phyloP scores from a whole-genome alignment of 1,284 basidiomycete species.

The Tylopilus orsonianus region DNA sequence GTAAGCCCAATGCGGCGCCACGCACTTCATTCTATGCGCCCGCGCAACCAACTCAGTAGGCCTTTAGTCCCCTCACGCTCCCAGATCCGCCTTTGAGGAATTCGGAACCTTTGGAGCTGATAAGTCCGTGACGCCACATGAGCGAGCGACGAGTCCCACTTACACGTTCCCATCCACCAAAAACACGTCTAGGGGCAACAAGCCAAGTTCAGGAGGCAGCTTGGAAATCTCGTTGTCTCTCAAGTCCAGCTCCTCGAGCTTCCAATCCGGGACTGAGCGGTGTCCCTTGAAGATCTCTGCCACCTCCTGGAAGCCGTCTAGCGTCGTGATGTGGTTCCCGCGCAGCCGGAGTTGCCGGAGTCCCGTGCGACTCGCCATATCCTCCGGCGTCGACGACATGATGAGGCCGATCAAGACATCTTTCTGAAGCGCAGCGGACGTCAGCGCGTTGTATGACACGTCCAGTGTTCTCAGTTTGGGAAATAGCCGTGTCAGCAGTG shows the following conservation, averaged over 20 bases:
- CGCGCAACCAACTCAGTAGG: conserved; percentile 69
- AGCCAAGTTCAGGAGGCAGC: conserved; percentile 64
- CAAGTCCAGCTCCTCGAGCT: conserved; percentile 75
- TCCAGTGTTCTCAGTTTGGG: conserved; percentile 66
- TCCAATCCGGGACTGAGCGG: conserved; percentile 62
- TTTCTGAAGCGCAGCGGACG: conserved; percentile 48
- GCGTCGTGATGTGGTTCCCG: conserved; percentile 60
- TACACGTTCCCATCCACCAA: conserved; percentile 82
- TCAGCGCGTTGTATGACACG: conserved; percentile 70
- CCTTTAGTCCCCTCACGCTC: conserved; percentile 83
- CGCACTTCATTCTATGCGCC: conserved; percentile 56
- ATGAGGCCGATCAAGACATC: conserved; percentile 50
- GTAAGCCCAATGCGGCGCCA: not conserved
- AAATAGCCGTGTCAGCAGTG: conserved; percentile 61
- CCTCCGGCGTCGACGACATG: conserved; percentile 36
- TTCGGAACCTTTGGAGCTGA: conserved; percentile 57
- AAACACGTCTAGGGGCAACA: conserved; percentile 74
- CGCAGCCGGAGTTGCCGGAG: conserved; percentile 62
- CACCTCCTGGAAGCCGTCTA: conserved; percentile 61
- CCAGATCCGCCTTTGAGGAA: conserved; percentile 77
- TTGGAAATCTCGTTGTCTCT: conserved; percentile 74
- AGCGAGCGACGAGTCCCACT: conserved; percentile 35
- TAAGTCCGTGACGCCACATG: conserved; percentile 1
- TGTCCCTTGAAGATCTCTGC: conserved; percentile 64
- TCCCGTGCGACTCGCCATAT: conserved; percentile 40